Evolutionary conservation across 495 filamentous ascomycete species (phyloP), one percentile per base, ranked within the genome.

Genomic region (Schizothecium vesticola): DNA sequence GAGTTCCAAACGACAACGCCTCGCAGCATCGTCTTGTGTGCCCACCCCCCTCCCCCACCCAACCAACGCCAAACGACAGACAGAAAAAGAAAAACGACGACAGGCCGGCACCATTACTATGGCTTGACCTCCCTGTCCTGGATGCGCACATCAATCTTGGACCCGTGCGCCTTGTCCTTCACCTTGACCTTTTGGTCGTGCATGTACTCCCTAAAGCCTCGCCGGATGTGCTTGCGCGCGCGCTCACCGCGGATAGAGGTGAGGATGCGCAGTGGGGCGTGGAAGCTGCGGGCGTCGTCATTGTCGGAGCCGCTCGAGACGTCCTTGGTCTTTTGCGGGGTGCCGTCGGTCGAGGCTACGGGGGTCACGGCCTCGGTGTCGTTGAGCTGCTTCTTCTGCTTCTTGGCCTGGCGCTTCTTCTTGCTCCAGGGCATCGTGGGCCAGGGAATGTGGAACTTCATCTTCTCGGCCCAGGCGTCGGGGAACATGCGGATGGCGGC

Each of bases 401-500:
- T 66, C 21, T n/a, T 29, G 10, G 60, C n/a, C 19, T 56, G 25
- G 24, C n/a, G 13, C 56, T 69, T 59, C 65, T 70, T 66, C 51
- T 63, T 69, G 58, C 59, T 56, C 69, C 68, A 67, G 13, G 43
- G 43, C 65, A 69, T 66, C 33, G 60, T 69, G 28, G 55, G 59
- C 69, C 68, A 67, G 13, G 73, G 72, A n/a, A 68, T 55, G 12
- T 64, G 65, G 36, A 71, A 69, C 36, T 69, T 64, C 55, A 72
- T 51, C 55, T 68, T 51, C n/a, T 19, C 67, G 23, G 67, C 67
- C 76, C 76, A 78, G 13, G 21, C 63, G 60, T 97, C 92, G 12
- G 76, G 78, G 21, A 79, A 84, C 21, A 83, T 79, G 64, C 92
- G 87, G 63, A 94, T 86, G 22, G 86, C 69, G 9, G 89, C 82